These are phyloP conservation scores for Glarea lozoyensis DNA, from an alignment of 495 filamentous ascomycete genomes.

Conservation along the genomic window DNA sequence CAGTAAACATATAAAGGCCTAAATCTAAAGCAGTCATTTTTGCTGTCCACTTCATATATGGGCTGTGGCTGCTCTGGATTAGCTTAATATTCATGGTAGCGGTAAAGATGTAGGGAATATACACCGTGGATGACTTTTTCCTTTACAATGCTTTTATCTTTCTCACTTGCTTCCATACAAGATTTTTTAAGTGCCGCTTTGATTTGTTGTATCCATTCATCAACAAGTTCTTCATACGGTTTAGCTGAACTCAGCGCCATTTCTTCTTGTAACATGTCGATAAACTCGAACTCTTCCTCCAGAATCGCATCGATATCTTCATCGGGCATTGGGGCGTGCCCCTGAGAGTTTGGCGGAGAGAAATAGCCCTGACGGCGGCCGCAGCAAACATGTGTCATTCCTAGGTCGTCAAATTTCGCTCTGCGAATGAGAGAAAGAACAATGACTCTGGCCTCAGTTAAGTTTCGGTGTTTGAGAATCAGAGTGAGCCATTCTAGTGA, in stretches of 20 bases:
- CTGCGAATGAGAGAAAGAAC: conserved; percentile 10
- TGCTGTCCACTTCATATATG: not conserved
- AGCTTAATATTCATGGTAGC: not conserved
- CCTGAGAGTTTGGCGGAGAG: not conserved
- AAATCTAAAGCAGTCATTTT: conserved; percentile 4
- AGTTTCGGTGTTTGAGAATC: conserved; percentile 1
- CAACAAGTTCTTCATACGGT: conserved; percentile 2
- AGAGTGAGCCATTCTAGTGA: conserved; percentile 8
- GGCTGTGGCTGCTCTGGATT: not conserved
- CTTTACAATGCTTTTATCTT: not conserved
- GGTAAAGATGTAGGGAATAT: not conserved
- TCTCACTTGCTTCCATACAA: conserved; percentile 1
- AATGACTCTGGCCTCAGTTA: conserved; percentile 2
- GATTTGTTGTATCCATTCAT: conserved; percentile 9
- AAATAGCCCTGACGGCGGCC: not conserved
- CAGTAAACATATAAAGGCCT: not conserved
- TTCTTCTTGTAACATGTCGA: conserved; percentile 6
- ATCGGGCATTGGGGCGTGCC: not conserved
- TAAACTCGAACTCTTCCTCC: conserved; percentile 6
- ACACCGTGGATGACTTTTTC: not conserved
- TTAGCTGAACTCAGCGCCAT: conserved; percentile 5
- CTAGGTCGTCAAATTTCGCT: conserved; percentile 5
- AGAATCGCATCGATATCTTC: conserved; percentile 8
- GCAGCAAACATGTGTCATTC: conserved; percentile 9
- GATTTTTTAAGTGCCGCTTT: conserved; percentile 2